Percentiles rank a stretch among this genome's conserved stretches.
These are phyloP conservation scores for Syncephalastrum contaminatum DNA, from an alignment of 371 early-diverging fungal genomes.

Conservation along the genomic window DNA sequence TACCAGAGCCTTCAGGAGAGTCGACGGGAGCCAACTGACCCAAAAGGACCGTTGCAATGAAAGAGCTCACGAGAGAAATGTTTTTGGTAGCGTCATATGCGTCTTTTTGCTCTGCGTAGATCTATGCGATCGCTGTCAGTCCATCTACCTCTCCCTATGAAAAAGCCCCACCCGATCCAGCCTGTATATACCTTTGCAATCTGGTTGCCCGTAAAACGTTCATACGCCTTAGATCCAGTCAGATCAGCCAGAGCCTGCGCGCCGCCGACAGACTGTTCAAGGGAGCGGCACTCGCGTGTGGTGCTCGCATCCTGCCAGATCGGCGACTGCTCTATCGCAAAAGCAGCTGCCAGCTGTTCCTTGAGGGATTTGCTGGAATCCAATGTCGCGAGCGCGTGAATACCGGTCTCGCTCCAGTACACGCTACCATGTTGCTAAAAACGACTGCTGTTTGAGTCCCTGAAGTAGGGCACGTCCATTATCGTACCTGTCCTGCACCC, in stretches of 20 bases:
- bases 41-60: conserved; percentile 65
- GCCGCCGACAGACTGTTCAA: conserved; percentile 64
- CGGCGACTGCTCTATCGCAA: conserved; percentile 67
- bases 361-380: conserved; percentile 30
- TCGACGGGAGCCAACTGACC: conserved; percentile 69
- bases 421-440: conserved; percentile 86
- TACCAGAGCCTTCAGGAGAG: conserved; percentile 78
- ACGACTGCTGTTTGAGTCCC: background rate
- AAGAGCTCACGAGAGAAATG: conserved; percentile 76
- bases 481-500: conserved; percentile 70
- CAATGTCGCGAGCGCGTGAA: conserved; percentile 35
- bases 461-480: background rate
- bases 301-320: conserved; percentile 90
- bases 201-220: conserved; percentile 81
- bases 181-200: conserved; percentile 58
- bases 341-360: conserved; percentile 58
- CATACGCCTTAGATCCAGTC: conserved; percentile 77
- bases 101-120: conserved; percentile 27
- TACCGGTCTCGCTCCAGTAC: conserved; percentile 64
- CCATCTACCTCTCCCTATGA: background rate
- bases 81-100: conserved; percentile 47
- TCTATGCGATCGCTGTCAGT: conserved; percentile 12
- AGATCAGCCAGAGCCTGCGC: conserved; percentile 59
- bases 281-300: conserved; percentile 54
- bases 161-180: too few relatives aligned